Base-by-base conservation (phyloP, 2,329 filamentous ascomycete species). In the Apiospora saccharicola region DNA sequence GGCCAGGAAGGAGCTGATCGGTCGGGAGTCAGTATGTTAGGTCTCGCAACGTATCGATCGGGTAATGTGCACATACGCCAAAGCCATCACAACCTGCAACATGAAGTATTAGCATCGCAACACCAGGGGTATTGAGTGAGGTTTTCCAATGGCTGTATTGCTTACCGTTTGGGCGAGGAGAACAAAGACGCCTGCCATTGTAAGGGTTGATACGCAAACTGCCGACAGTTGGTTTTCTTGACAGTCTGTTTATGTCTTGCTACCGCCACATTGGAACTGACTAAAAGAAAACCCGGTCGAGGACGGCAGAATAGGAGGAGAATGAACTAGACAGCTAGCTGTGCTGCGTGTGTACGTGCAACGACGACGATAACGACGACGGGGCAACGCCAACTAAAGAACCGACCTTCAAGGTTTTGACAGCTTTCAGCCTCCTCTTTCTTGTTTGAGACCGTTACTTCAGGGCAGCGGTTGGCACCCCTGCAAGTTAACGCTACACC, bases 1-100 rank as follows among this genome's bases (percentile, higher is more conserved):
- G 77, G 96, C 95, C 71, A 98, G 89, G 82, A 98, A 98, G 73
- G 96, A 98, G 78, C 96, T 46, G 67, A 24, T 68, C 41, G 67
- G n/a, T 61, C 53, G 57, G n/a, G 34, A 41, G 34, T 64, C 34
- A 64, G 57, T 64, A 64, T 41, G 68, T 22, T 37, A 30, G 22
- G 49, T 24, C 19, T 57, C 34, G 47, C 19, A 61, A 16, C 26
- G 30, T 47, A 24, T 57, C 47, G 47, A 10, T 43, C 37, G 57
- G 44, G 43, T 46, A 30, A 34, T 57, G 30, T 41, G 24, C 30
- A 57, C 72, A 64, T 74, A 81, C 80, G 81, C 81, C 73, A 82
- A 74, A 69, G 81, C 80, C 81, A 82, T 82, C 67, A 82, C 80
- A 68, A 79, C 79, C 81, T 82, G 30, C 24, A 61, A 44, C 10